A percentile compares a stretch with the other conserved stretches of the same genome.
These are phyloP conservation scores for Calocybe cyanea DNA, from an alignment of 768 basidiomycete genomes.

Conservation along the genomic window DNA sequence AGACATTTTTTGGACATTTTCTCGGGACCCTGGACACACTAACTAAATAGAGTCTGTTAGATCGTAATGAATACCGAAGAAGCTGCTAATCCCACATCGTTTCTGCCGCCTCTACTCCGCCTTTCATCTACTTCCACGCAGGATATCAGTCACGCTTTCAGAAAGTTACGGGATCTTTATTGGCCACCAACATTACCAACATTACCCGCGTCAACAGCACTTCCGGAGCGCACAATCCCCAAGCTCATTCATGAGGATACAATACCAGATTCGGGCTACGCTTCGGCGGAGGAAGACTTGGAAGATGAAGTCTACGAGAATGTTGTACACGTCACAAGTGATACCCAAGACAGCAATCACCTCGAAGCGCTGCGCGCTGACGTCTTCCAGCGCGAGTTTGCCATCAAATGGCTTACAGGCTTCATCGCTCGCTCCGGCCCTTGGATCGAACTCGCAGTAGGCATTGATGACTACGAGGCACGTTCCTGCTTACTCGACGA, in stretches of 20 bases:
- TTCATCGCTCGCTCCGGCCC: conserved; percentile 57
- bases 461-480: conserved; percentile 33
- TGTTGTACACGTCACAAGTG: conserved; percentile 10
- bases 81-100: conserved; percentile 25
- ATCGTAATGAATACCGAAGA: neutral
- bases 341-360: conserved; percentile 19
- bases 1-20: conserved; percentile 1
- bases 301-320: conserved; percentile 25
- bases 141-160: conserved; percentile 37
- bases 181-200: conserved; percentile 33
- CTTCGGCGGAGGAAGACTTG: conserved; percentile 65
- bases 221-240: conserved; percentile 23
- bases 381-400: conserved; percentile 59
- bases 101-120: conserved; percentile 54
- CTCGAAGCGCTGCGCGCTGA: conserved; percentile 55
- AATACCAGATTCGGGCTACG: conserved; percentile 75
- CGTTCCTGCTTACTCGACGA: conserved; percentile 49
- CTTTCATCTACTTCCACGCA: conserved; percentile 31
- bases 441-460: conserved; percentile 35
- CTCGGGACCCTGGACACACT: neutral
- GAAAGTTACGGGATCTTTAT: conserved; percentile 48
- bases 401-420: conserved; percentile 74
- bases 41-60: too few relatives aligned
- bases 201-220: conserved; percentile 18
- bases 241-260: conserved; percentile 36